These are phyloP conservation scores for Neurospora terricola DNA, from an alignment of 495 filamentous ascomycete genomes.

Conservation along the genomic window DNA sequence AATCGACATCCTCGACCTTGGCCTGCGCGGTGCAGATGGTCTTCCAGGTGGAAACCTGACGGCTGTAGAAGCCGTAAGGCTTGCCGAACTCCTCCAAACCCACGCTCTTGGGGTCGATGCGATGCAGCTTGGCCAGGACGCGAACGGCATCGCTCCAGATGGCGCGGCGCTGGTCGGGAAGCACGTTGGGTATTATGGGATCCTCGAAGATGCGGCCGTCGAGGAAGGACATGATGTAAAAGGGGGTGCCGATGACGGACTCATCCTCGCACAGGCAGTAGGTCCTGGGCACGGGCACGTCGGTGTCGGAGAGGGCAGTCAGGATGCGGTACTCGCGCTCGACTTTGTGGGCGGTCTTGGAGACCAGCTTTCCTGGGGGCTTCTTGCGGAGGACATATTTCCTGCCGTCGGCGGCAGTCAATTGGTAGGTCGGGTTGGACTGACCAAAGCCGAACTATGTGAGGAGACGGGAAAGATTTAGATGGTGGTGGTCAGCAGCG, in stretches of 20 bases:
- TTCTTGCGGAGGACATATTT: conserved; percentile 91
- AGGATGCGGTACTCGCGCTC: conserved; percentile 92
- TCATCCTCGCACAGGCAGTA: conserved; percentile 80
- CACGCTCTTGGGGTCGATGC: conserved; percentile 54
- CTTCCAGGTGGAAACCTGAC: conserved; percentile 75
- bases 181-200: conserved; percentile 67
- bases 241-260: conserved; percentile 72
- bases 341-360: conserved; percentile 88
- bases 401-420: conserved; percentile 55
- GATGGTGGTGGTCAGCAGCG: background rate
- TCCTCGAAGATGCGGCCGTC: conserved; percentile 89
- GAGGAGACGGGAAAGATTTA: background rate
- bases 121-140: conserved; percentile 80
- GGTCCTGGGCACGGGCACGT: conserved; percentile 79
- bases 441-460: conserved; percentile 88
- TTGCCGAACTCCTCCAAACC: conserved; percentile 66
- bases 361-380: conserved; percentile 82
- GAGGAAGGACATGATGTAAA: conserved; percentile 94
- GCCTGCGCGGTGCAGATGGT: conserved; percentile 73
- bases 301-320: conserved; percentile 63
- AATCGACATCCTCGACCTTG: conserved; percentile 62
- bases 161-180: conserved; percentile 53
- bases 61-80: conserved; percentile 67
- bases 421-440: conserved; percentile 91
- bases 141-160: conserved; percentile 83